Conservation (phyloP, 768 basidiomycete genomes). For the Trametes cubensis region DNA sequence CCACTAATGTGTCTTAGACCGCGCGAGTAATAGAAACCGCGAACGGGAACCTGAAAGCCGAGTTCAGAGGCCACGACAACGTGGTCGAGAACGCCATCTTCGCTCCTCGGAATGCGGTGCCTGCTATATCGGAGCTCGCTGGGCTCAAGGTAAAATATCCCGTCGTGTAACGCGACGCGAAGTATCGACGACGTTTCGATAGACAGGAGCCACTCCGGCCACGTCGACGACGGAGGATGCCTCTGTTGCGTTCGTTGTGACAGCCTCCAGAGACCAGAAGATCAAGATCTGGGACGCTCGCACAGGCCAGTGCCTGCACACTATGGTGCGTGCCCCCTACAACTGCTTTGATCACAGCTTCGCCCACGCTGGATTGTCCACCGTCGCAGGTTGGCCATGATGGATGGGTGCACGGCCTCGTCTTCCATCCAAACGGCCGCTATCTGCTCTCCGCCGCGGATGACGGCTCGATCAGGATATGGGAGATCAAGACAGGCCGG, state of each 20-base stretch:
- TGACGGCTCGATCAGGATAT: slow-evolving; percentile 57
- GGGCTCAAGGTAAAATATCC: slow-evolving; percentile 41
- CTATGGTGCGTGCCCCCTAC: slow-evolving; percentile 38
- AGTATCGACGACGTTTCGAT: neutral
- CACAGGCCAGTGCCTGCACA: slow-evolving; percentile 51
- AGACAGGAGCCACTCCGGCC: slow-evolving; percentile 33
- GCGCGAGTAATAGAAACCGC: slow-evolving; percentile 50
- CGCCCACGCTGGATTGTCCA: neutral
- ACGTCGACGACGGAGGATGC: slow-evolving; percentile 34
- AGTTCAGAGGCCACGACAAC: slow-evolving; percentile 57
- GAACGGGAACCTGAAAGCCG: slow-evolving; percentile 49
- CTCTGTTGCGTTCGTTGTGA: slow-evolving; percentile 46
- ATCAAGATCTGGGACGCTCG: slow-evolving; percentile 56
- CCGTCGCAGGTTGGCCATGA: slow-evolving; percentile 43
- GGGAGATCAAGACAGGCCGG: slow-evolving; percentile 55
- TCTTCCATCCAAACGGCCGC: slow-evolving; percentile 59
- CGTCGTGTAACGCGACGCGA: neutral
- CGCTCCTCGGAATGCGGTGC: slow-evolving; percentile 45
- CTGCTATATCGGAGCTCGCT: slow-evolving; percentile 48
- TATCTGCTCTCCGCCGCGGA: slow-evolving; percentile 57
- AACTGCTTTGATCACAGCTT: neutral
- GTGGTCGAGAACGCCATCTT: slow-evolving; percentile 57
- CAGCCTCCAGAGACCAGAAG: slow-evolving; percentile 57
- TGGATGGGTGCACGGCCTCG: slow-evolving; percentile 57
- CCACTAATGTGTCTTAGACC: slow-evolving; percentile 43